These are phyloP conservation scores for Beauveria caledonica DNA, from an alignment of 2,329 filamentous ascomycete species.

Conservation along the genomic window DNA sequence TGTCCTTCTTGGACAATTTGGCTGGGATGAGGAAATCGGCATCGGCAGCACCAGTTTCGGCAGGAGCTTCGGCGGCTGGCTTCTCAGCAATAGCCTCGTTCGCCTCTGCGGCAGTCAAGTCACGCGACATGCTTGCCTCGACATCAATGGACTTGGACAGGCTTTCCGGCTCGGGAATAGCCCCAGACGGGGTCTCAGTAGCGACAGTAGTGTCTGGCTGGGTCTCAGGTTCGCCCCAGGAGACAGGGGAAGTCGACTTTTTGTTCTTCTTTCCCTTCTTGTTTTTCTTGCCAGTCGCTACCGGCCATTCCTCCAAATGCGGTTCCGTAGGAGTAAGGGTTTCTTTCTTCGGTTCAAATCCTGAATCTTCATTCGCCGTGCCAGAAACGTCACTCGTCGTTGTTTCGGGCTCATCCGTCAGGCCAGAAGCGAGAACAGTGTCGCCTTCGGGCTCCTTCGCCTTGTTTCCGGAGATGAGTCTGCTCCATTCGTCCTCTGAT, in stretches of 20 bases:
- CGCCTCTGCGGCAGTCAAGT: neutral
- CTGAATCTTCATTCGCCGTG: neutral
- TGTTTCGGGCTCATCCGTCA: neutral
- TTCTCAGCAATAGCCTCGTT: slow-evolving; percentile 8
- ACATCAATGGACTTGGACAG: slow-evolving; percentile 14
- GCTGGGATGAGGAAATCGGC: slow-evolving; percentile 11
- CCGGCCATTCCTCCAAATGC: neutral
- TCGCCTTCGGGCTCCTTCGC: slow-evolving; percentile 11
- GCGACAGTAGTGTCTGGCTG: neutral
- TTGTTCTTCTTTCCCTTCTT: slow-evolving; percentile 26
- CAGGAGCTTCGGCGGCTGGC: neutral
- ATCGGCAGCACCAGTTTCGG: neutral
- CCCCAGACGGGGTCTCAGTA: neutral
- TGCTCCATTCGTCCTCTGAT: slow-evolving; percentile 13
- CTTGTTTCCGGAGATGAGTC: slow-evolving; percentile 11
- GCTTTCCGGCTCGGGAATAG: neutral
- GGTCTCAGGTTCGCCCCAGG: neutral
- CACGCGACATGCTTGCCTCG: neutral
- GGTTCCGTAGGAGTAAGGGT: neutral
- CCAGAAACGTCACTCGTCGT: neutral
- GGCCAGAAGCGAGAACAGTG: neutral
- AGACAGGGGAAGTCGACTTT: neutral
- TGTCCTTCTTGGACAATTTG: slow-evolving; percentile 27
- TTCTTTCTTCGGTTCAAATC: slow-evolving; percentile 21
- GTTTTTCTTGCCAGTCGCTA: slow-evolving; percentile 14